Conservation (phyloP, 208 protist genomes). For the Trypanosoma caninum region DNA sequence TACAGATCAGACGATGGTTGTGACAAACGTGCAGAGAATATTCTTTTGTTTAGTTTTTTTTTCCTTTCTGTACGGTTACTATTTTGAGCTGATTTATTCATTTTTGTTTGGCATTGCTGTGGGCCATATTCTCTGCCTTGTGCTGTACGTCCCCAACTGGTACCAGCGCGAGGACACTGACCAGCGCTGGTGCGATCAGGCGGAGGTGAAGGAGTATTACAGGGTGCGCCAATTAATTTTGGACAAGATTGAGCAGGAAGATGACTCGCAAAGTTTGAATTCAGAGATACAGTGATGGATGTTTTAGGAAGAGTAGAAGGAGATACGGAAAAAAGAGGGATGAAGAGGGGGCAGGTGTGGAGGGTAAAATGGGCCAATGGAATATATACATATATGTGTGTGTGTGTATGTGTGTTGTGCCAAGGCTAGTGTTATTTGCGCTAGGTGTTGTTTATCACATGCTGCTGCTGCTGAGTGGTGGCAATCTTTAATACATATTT, state of each 20-base stretch:
- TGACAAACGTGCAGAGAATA: constrained; percentile 24
- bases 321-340: background rate
- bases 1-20: constrained; percentile 47
- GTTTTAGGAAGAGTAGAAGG: background rate
- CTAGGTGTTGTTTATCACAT: too few species aligned
- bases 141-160: constrained; percentile 80
- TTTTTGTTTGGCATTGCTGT: constrained; percentile 32
- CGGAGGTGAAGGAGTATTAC: constrained; percentile 60
- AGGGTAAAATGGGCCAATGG: background rate
- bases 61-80: constrained; percentile 58
- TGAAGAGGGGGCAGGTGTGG: background rate
- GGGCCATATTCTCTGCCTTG: constrained; percentile 32
- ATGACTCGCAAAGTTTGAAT: background rate
- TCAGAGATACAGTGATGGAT: background rate
- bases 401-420: too few species aligned
- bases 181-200: constrained; percentile 53
- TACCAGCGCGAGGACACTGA: constrained; percentile 48
- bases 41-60: constrained; percentile 48
- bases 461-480: too few species aligned
- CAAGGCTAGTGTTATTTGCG: too few species aligned
- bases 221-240: constrained; percentile 19
- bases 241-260: constrained; percentile 2
- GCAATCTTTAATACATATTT: too few species aligned
- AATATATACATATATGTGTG: background rate
- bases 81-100: constrained; percentile 50